Evolutionary conservation across 805 yeast genomes (phyloP), one percentile per base, ranked within the genome.

Genomic region (Lipomyces yamanashiensis): DNA sequence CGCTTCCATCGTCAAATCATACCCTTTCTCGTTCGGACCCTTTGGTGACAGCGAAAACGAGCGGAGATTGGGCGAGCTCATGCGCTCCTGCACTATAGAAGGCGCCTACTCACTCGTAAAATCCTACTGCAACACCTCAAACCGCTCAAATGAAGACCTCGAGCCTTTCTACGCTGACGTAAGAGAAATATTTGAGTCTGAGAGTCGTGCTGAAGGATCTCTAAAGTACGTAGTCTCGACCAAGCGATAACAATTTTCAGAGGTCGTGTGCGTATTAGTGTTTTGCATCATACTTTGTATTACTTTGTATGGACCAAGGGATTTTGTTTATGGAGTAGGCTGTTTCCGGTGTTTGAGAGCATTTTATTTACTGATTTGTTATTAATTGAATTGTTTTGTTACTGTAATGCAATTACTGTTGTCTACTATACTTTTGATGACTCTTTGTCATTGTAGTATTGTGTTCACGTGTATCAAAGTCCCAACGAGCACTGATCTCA

Each of bases 31-130:
- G 19, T 33, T 53, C 44, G 62, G 66, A 23, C 53, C 40, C 37
- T 58, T 48, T 41, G 55, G 55, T 21, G 47, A 17, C 34, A 57
- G 47, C 50, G 48, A 36, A 17, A 41, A 54, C 23, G 58, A 52
- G 43, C 43, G 44, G 9, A 48, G 66, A 33, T 17, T 62, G 15
- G 66, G 66, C 21, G 62, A 23, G 12, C 51, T 61, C 37, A 53
- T 53, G 61, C 50, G 23, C 23, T 9, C 36, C 12, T 51, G 50
- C 50, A 47, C 44, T 2, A 19, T 39, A 9, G 64, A 61, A n/a
- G 51, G 61, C 13, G 39, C 48, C 43, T 12, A 15, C 6, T 17
- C 17, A 8, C 12, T 59, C 9, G 48, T 45, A 19, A 15, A n/a
- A n/a, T 23, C 21, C 19, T 43, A 51, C 21, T 15, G 48, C 23